Evolutionary conservation across 1,139 yeast species (phyloP), one percentile per base, ranked within the genome.

Genomic region (Saccharomyces hybrid): DNA sequence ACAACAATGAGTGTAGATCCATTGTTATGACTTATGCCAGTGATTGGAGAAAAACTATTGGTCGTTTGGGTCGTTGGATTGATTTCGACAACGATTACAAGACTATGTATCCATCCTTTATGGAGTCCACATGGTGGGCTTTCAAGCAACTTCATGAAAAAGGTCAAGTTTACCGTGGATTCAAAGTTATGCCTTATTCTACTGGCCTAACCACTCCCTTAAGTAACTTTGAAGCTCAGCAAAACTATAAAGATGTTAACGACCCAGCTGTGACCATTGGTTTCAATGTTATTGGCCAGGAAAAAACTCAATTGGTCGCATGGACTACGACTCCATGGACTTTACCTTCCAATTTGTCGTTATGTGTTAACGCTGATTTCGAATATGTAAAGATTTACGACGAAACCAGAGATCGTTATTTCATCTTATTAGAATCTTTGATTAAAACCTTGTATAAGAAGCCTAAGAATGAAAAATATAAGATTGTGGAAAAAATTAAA

Each of bases 291-390:
- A 75, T 80, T 27, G 88, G 82, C 59, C 95, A 91, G 66, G 88
- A 87, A 61, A 82, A 86, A 66, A 88, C 96, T 55, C 77, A 80
- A 62, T 77, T 93, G 63, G 91, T 93, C 50, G 99, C 98, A 16
- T 93, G 99, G 99, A 93, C 99, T 49, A 93, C 99, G 59, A 93
- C 99, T 44, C 99, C 99, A 53, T 93, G 99, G 99, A 95, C 99
- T 52, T 79, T 93, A 69, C 99, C 99, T 50, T 88, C 97, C 27
- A 93, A 93, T 73, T 75, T 93, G 70, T 95, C 93, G 14, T 79
- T 93, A 59, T 91, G 96, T 67, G 98, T 93, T 50, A 82, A 93
- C 75, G 96, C 97, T 53, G 82, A 83, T 25, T 84, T 89, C 61
- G 98, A 90, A 73, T 93, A 93, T 69, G 87, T 88, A 63, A 95